Base-by-base conservation (phyloP, 192 early-diverging fungal genomes). In the Umbelopsis ramanniana region DNA sequence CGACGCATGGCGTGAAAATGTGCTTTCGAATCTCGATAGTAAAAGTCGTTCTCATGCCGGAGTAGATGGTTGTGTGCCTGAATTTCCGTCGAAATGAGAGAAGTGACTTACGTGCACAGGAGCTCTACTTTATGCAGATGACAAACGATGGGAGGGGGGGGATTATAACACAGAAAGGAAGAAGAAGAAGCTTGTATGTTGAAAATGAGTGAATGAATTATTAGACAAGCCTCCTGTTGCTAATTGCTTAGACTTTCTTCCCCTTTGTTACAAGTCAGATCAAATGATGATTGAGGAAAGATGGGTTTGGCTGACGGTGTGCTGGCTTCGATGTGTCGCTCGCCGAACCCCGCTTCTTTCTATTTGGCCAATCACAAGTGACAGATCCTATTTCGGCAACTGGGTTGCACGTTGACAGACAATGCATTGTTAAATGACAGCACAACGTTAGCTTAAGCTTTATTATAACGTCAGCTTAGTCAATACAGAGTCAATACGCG, bases 201-300 rank as follows among this genome's bases (percentile, higher is more conserved):
- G 40, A 63, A 63, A 63, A 63, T 63, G 57, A 63, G 26, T 37
- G 57, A 63, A 63, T 63, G 57, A 37, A 63, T 15, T 63, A 63
- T 17, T 63, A 33, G 33, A 63, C 57, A 63, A 63, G 57, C 57
- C 26, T 63, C 57, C 57, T 63, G 26, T 35, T 63, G 57, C 57
- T 63, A 63, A 63, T 63, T 63, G 26, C 57, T 63, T 63, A 63
- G 57, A 63, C 57, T 63, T 57, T 63, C 57, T 63, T 63, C 57
- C 57, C 35, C 26, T 63, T 63, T 63, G 57, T 35, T 63, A 63
- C 57, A 63, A 63, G 11, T 63, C 11, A 17, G 33, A 63, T 63
- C 57, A 63, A 63, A 63, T 63, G 57, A 63, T 63, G 57, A 63
- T 26, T 63, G 57, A 37, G 57, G 57, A 63, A n/a, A 63, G 57